Evolutionary conservation across 2,329 filamentous ascomycete species (phyloP).

Genomic region (Penicillium sp.): DNA sequence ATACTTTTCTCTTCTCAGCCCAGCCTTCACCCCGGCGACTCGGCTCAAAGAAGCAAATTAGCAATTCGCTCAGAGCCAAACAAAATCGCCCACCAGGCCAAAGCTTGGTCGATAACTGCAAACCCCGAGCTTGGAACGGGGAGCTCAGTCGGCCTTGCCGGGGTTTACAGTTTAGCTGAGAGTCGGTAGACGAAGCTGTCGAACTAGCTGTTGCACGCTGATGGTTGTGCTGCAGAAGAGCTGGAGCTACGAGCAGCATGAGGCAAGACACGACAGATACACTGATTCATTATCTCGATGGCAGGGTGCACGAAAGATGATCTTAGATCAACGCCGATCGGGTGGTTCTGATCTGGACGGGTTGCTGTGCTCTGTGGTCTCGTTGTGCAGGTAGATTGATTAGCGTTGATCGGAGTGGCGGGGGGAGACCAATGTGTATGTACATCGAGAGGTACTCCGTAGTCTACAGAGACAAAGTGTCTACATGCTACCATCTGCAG

Average conservation of each 20-base stretch:
- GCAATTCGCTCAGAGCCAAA: too few species aligned
- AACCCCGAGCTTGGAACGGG: not conserved
- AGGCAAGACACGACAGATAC: not conserved
- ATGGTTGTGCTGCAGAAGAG: conserved; percentile 1
- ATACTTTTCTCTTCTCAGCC: not conserved
- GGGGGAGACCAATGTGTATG: not conserved
- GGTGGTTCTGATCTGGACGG: conserved; percentile 16
- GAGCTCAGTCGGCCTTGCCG: not conserved
- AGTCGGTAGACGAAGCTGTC: not conserved
- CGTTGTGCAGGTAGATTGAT: not conserved
- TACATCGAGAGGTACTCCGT: not conserved
- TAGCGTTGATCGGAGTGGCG: not conserved
- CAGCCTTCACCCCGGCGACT: not conserved
- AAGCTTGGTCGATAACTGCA: not conserved
- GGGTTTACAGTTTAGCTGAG: not conserved
- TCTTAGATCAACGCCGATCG: conserved; percentile 12
- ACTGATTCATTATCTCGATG: not conserved
- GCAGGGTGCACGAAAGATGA: not conserved
- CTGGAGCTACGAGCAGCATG: not conserved
- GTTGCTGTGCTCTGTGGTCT: conserved; percentile 10
- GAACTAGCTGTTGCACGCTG: conserved; percentile 6
- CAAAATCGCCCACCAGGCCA: not conserved
- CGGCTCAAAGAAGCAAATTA: not conserved
- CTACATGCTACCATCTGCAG: too few species aligned
- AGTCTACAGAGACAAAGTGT: not conserved